Evolutionary conservation across 768 basidiomycete genomes (phyloP).

Genomic region (Russula sp.): DNA sequence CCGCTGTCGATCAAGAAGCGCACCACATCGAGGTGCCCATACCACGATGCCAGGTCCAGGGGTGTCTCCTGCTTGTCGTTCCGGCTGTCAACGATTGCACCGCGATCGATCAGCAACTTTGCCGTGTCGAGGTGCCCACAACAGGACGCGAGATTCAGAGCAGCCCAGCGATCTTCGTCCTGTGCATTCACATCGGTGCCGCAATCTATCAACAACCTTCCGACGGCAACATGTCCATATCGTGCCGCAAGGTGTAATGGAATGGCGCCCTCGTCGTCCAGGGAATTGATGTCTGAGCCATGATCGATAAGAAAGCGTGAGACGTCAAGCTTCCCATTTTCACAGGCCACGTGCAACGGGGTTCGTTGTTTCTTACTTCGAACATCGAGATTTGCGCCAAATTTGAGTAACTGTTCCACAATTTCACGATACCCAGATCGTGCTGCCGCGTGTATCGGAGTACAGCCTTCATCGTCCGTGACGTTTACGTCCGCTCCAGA

Average conservation of each 20-base stretch:
- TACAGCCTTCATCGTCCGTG: not conserved
- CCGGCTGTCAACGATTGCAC: not conserved
- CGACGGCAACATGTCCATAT: not conserved
- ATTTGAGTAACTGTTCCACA: not conserved
- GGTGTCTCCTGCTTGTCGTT: not conserved
- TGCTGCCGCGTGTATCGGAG: conserved; percentile 14
- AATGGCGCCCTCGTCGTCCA: not conserved
- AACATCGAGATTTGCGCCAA: not conserved
- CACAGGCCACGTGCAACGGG: not conserved
- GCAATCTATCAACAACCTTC: not conserved
- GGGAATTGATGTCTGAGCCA: not conserved
- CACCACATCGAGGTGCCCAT: not conserved
- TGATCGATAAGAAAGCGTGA: not conserved
- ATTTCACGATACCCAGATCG: conserved; percentile 2
- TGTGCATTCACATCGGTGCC: not conserved
- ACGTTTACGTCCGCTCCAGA: not conserved
- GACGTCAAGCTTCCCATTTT: not conserved
- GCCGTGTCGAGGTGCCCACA: not conserved
- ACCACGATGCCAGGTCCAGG: not conserved
- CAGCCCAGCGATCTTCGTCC: not conserved
- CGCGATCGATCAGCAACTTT: not conserved
- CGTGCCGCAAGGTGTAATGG: not conserved
- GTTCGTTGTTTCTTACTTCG: no score
- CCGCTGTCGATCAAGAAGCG: not conserved
- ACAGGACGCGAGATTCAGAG: not conserved